Evolutionary conservation across 768 basidiomycete genomes (phyloP).

Genomic region (Scleroderma citrinum): DNA sequence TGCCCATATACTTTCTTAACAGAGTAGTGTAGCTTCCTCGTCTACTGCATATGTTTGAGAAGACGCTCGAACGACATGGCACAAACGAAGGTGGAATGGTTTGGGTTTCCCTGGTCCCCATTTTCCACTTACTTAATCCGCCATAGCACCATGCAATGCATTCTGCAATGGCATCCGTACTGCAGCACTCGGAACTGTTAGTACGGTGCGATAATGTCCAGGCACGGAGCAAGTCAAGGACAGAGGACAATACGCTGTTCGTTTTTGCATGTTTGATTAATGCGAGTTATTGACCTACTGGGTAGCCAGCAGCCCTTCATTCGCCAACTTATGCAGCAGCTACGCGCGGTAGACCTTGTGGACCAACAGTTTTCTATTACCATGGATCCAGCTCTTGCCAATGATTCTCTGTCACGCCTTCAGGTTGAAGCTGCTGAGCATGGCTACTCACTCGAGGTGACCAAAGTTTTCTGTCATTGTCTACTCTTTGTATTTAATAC

Average conservation of each 20-base stretch:
- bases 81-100: conserved; percentile 56
- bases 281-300: neutral
- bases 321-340: conserved; percentile 40
- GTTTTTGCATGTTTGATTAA: neutral
- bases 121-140: conserved; percentile 8
- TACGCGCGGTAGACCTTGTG: conserved; percentile 49
- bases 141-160: conserved; percentile 39
- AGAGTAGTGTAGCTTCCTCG: conserved; percentile 47
- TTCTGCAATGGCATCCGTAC: conserved; percentile 41
- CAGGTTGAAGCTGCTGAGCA: conserved; percentile 55
- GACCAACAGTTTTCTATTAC: conserved; percentile 46
- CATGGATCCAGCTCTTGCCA: conserved; percentile 45
- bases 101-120: conserved; percentile 13
- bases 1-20: conserved; percentile 1
- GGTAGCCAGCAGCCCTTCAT: conserved; percentile 21
- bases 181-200: conserved; percentile 50
- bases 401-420: conserved; percentile 45
- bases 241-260: conserved; percentile 15
- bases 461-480: conserved; percentile 3
- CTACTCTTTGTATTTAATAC: conserved; percentile 6
- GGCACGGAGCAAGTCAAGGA: conserved; percentile 22
- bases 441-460: conserved; percentile 54
- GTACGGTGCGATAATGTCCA: conserved; percentile 47
- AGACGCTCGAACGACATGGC: conserved; percentile 42
- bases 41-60: conserved; percentile 51